Evolutionary conservation across 208 protist genomes (phyloP).

Genomic region (Crithidia bombi): DNA sequence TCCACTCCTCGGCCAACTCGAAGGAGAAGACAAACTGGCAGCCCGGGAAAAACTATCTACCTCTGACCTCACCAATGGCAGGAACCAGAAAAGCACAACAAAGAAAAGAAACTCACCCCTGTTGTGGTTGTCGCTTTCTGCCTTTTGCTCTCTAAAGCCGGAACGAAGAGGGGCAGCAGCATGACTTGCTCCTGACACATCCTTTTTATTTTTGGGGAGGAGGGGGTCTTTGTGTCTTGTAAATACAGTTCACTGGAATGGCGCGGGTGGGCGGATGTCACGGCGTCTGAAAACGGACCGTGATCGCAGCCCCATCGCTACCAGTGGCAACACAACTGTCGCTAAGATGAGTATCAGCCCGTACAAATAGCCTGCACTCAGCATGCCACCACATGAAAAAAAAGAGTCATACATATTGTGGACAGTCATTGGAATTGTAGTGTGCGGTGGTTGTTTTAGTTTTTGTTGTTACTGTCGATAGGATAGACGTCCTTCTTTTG

Average conservation of each 20-base stretch:
- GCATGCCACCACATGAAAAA: no score
- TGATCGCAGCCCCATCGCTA: slow-evolving; percentile 66
- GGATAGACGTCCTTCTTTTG: background rate
- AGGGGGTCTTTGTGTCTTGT: no score
- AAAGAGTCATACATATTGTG: no score
- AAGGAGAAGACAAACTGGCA: no score
- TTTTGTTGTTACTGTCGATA: background rate
- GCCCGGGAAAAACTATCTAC: no score
- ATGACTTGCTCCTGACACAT: background rate
- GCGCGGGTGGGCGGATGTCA: slow-evolving; percentile 37
- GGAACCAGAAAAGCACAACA: no score
- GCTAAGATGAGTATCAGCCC: slow-evolving; percentile 47
- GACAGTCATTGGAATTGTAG: background rate
- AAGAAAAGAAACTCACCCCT: no score
- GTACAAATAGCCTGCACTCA: background rate
- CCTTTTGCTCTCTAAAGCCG: no score
- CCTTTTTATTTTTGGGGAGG: background rate
- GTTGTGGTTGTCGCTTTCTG: no score
- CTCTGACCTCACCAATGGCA: no score
- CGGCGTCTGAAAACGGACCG: slow-evolving; percentile 45
- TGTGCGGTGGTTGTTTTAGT: background rate
- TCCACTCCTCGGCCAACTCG: no score
- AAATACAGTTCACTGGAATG: slow-evolving; percentile 38
- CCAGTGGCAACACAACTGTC: slow-evolving; percentile 50
- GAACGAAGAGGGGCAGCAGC: background rate